Evolutionary conservation across 148 eudicot genomes (phyloP), one percentile per base, ranked within the genome.

Genomic region (Oxyria digyna): DNA sequence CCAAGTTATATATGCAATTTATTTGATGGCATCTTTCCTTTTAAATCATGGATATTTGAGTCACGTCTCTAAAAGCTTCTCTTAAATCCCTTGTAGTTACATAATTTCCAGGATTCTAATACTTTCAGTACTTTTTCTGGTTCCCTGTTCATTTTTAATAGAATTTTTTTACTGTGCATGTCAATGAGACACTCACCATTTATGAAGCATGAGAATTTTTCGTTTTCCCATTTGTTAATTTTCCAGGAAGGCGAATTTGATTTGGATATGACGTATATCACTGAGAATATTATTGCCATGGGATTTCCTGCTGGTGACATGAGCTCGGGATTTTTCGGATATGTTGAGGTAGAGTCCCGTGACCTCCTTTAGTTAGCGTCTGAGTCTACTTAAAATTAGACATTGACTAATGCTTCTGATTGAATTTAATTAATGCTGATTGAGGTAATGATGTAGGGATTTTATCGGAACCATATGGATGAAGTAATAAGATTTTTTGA

Each of bases 271-370:
- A 85, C 95, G 20, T 93, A 93, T 72, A 89, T 93, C 42, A 93
- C 96, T 45, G 96, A 89, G 77, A 93, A 87, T 77, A 78, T 93
- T 42, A 85, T 93, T 73, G 98, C 96, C 46, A 93, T 93, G 98
- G 98, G 98, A 15, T 93, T 93, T 74, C 98, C 98, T 69, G 98
- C 96, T 78, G 98, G 98, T 70, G 98, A 93, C 79, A 76, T 87
- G 78, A 93, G 98, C 64, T 93, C 98, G 63, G 98, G 98, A 33
- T 78, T 93, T 64, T 87, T 89, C 77, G 98, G 96, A 74, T 93
- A 83, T 83, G 83, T 93, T 48, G 98, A 93, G 96, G 98, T 93
- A 85, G 74, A 15, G 20, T n/a, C n/a, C n/a, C n/a, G n/a, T n/a
- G n/a, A 64, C 69, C 73, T 42, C 27, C 24, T 54, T 67, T 33